These are phyloP conservation scores for Bipolaris bicolor DNA, from an alignment of 2,329 filamentous ascomycete species.

Conservation along the genomic window DNA sequence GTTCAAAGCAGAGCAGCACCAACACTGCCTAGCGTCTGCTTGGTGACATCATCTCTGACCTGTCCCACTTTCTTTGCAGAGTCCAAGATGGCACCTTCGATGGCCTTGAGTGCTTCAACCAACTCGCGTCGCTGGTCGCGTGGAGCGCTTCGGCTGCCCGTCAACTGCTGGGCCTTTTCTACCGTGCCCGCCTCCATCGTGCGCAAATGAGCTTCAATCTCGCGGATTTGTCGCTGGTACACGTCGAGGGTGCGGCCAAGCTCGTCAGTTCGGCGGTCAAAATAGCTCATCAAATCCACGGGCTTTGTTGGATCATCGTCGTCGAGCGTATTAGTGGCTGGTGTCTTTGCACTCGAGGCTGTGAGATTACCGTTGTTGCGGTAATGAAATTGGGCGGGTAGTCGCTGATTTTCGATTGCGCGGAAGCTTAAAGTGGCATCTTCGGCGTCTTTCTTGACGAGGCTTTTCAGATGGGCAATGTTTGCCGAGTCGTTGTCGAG, in stretches of 20 bases:
- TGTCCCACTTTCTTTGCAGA: slow-evolving; percentile 56
- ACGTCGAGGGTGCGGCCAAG: slow-evolving; percentile 48
- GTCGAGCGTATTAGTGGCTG: slow-evolving; percentile 41
- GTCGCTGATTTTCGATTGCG: slow-evolving; percentile 74
- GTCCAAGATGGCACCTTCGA: slow-evolving; percentile 57
- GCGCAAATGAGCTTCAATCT: slow-evolving; percentile 57
- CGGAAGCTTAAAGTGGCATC: slow-evolving; percentile 75
- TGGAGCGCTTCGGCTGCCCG: slow-evolving; percentile 42
- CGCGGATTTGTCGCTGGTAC: slow-evolving; percentile 53
- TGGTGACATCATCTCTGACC: slow-evolving; percentile 56
- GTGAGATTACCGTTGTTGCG: slow-evolving; percentile 50
- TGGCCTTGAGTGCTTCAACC: slow-evolving; percentile 54
- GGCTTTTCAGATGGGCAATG: slow-evolving; percentile 62
- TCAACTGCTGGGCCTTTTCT: slow-evolving; percentile 52
- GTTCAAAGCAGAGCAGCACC: slow-evolving; percentile 38
- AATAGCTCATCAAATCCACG: slow-evolving; percentile 56
- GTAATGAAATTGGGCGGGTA: slow-evolving; percentile 69
- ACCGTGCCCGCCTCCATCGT: slow-evolving; percentile 55
- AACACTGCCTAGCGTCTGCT: slow-evolving; percentile 49
- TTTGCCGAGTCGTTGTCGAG: slow-evolving; percentile 67
- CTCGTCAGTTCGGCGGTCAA: slow-evolving; percentile 50
- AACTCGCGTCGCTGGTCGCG: slow-evolving; percentile 53
- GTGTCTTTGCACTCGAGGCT: slow-evolving; percentile 37
- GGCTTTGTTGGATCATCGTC: slow-evolving; percentile 47
- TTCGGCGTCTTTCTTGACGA: slow-evolving; percentile 69